Conservation (phyloP, 805 yeast species). For the Suhomyces kilbournensis region DNA sequence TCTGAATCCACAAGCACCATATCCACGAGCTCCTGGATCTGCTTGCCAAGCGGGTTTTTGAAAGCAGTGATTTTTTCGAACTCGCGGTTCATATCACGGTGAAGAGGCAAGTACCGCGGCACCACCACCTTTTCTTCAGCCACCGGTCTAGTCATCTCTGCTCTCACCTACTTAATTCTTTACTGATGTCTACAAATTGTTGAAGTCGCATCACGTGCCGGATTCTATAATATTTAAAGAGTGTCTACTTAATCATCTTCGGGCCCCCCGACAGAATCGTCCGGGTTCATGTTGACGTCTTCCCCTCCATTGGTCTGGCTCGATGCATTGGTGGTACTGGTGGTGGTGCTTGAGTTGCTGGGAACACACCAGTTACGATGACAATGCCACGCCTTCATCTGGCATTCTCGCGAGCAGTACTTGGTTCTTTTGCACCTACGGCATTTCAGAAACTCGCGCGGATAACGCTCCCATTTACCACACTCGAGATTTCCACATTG, state of each 20-base stretch:
- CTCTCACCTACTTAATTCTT: neutral
- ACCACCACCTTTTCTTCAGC: neutral
- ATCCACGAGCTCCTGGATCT: conserved; percentile 2
- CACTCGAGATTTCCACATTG: conserved; percentile 94
- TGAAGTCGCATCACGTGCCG: neutral
- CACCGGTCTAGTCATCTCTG: neutral
- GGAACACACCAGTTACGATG: conserved; percentile 93
- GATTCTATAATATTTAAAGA: neutral
- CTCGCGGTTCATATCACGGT: conserved; percentile 1
- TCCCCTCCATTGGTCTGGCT: conserved; percentile 5
- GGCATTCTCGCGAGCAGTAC: conserved; percentile 91
- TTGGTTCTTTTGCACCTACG: conserved; percentile 91
- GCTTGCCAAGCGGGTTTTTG: neutral
- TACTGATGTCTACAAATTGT: neutral
- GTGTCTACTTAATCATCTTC: conserved; percentile 4
- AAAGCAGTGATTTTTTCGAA: conserved; percentile 6
- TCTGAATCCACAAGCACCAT: conserved; percentile 2
- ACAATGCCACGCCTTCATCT: conserved; percentile 84
- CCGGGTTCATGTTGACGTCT: conserved; percentile 3
- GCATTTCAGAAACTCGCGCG: conserved; percentile 93
- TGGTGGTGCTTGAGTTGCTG: conserved; percentile 32
- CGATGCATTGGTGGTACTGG: conserved; percentile 13
- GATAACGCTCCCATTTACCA: conserved; percentile 89
- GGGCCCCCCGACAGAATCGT: conserved; percentile 4
- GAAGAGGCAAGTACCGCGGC: conserved; percentile 6